Evolutionary conservation across 2,329 filamentous ascomycete genomes (phyloP).

Genomic region (Colletotrichum tamarilloi): DNA sequence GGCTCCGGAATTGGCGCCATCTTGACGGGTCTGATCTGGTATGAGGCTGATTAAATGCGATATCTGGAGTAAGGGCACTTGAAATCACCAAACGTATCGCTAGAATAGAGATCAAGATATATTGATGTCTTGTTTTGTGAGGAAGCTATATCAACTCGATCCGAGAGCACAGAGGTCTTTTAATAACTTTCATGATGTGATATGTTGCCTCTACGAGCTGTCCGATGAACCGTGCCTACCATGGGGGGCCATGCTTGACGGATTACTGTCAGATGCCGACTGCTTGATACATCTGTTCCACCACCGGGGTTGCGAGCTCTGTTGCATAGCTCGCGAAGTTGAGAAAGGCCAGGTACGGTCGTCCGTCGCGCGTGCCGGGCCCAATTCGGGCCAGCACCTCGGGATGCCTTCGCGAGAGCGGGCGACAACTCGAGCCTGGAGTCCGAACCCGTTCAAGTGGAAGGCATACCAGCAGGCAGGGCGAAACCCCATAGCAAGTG

Average conservation of each 20-base stretch:
- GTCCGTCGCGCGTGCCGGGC: background rate
- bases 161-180: background rate
- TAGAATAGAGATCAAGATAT: background rate
- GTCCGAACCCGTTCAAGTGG: background rate
- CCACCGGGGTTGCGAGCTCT: background rate
- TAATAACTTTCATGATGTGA: background rate
- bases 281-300: background rate
- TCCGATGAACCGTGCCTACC: background rate
- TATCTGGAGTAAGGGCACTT: background rate
- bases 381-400: background rate
- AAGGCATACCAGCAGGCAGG: background rate
- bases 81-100: background rate
- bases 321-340: background rate
- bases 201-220: background rate
- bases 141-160: too few species aligned
- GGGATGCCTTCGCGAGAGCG: background rate
- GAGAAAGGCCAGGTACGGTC: background rate
- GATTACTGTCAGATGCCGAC: background rate
- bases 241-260: background rate
- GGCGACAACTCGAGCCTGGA: background rate
- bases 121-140: background rate
- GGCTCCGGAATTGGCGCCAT: constrained; percentile 25
- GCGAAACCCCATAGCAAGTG: background rate
- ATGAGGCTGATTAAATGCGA: background rate
- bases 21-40: background rate